phyloP scores from a whole-genome alignment of 495 filamentous ascomycete genomes.

The Neurospora discreta region DNA sequence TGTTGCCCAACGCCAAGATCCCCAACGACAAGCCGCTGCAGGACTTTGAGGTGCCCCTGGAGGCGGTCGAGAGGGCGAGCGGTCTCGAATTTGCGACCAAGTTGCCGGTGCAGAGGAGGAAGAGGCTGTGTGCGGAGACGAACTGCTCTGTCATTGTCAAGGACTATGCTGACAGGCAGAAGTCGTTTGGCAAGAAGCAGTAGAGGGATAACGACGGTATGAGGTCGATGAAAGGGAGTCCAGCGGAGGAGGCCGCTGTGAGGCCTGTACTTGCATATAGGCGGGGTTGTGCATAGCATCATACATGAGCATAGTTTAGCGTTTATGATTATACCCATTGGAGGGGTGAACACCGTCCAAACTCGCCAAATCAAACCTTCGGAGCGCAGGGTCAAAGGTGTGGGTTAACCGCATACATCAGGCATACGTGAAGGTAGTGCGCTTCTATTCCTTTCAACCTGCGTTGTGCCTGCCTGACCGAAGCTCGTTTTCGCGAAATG shows the following conservation, averaged over 20 bases:
- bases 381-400: too few species aligned
- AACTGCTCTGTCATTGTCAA: conserved; percentile 68
- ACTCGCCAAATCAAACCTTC: too few species aligned
- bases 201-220: not conserved
- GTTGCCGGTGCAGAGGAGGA: conserved; percentile 59
- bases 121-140: conserved; percentile 76
- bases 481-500: too few species aligned
- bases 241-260: not conserved
- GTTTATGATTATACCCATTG: not conserved
- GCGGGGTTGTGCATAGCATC: not conserved
- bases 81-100: conserved; percentile 82
- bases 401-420: too few species aligned
- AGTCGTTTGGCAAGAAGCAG: conserved; percentile 35
- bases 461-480: too few species aligned
- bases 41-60: conserved; percentile 90
- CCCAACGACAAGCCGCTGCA: conserved; percentile 69
- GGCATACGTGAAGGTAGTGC: too few species aligned
- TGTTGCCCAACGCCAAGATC: conserved; percentile 88
- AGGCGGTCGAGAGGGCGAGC: conserved; percentile 81
- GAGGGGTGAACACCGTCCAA: not conserved
- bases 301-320: not conserved
- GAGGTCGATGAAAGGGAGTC: not conserved
- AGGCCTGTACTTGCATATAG: not conserved
- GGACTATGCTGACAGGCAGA: conserved; percentile 60
- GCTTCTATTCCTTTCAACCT: too few species aligned